phyloP scores from a whole-genome alignment of 106 monocot species.

The Dendrobium chrysotoxum region DNA sequence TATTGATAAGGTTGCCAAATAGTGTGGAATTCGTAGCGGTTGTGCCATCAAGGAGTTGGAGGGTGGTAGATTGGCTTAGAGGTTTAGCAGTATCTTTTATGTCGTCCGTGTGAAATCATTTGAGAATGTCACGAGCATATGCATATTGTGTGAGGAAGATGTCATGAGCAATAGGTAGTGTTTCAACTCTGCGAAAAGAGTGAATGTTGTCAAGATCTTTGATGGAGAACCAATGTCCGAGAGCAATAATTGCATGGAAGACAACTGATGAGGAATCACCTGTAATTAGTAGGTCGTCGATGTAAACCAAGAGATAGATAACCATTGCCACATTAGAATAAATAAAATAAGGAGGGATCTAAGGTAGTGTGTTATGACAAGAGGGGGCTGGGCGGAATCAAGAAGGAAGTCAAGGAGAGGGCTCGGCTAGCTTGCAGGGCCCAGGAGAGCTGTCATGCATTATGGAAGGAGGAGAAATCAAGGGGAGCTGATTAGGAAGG shows the following conservation, averaged over 20 bases:
- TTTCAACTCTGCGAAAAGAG: slow-evolving; percentile 11
- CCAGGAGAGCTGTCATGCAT: too few relatives aligned
- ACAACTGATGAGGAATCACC: too few relatives aligned
- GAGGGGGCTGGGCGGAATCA: too few relatives aligned
- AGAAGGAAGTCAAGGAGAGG: too few relatives aligned
- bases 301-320: slow-evolving; percentile 5
- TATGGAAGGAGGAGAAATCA: too few relatives aligned
- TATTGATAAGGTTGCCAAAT: background rate
- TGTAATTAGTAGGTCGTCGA: slow-evolving; percentile 11
- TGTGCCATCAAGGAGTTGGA: background rate
- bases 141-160: slow-evolving; percentile 4
- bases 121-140: slow-evolving; percentile 6
- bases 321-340: too few relatives aligned
- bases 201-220: slow-evolving; percentile 8
- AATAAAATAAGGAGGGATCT: too few relatives aligned
- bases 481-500: too few relatives aligned
- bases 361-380: too few relatives aligned
- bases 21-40: background rate
- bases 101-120: background rate
- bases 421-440: too few relatives aligned
- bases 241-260: background rate
- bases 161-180: background rate
- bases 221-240: background rate
- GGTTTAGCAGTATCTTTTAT: background rate
- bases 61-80: background rate